Evolutionary conservation across 257 asterid genomes (phyloP), one percentile per base, ranked within the genome.

Genomic region (Plantago elongata): DNA sequence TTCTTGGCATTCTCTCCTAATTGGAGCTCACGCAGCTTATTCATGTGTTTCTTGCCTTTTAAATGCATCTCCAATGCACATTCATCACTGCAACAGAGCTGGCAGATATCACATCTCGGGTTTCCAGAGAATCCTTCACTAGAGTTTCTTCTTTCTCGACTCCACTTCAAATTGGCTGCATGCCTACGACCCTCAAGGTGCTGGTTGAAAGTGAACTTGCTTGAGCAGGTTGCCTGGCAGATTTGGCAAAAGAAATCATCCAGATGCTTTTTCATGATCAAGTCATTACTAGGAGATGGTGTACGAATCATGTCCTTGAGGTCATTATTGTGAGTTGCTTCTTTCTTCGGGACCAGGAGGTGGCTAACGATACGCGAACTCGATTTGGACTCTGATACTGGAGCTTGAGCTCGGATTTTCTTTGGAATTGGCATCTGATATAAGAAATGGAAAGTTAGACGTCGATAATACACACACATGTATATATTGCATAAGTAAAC

Each of bases 1-100:
- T 62, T 60, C 9, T 45, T 58, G 7, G 45, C 51, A 3, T 34
- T 34, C 1, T 34, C 40, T 7, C 18, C 61, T 5, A 43, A 61
- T 42, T 69, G 60, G 40, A 43, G 9, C 3, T 46, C 66, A 3
- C 14, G 64, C 17, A 66, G 13, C 52, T 67, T 73, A n/a, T 73
- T 75, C 71, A 55, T 67, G 79, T 79, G 84, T 45, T 76, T 79
- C 49, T 68, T 60, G 17, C 82, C 84, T 9, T n/a, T 45, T 11
- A 70, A 72, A 62, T 76, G 84, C 14, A 46, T 9, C 30, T 43
- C n/a, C 9, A 79, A 60, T 16, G 18, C 8, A 16, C 13, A 43
- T 61, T 58, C 61, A 9, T 73, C 82, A 2, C 57, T 5, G 67
- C 79, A 79, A 62, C 34, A 65, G 13, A 27, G 54, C 44, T 27